These are phyloP conservation scores for Plantago coronopus DNA, from an alignment of 305 asterid species.

Conservation along the genomic window DNA sequence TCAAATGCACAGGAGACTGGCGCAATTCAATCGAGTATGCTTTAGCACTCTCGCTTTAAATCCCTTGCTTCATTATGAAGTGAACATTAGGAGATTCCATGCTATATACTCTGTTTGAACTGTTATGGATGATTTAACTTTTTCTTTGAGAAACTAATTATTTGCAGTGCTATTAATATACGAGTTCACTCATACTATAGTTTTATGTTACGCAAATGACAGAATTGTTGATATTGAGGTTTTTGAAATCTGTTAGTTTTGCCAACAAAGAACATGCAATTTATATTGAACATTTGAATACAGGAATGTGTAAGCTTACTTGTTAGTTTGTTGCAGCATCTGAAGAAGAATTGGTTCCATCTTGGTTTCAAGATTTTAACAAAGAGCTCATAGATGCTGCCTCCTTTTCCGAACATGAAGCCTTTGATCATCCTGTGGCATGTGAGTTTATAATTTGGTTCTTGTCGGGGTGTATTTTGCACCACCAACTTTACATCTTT, in stretches of 20 bases:
- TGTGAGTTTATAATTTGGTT: conserved; percentile 34
- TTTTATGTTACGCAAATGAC: too few species aligned
- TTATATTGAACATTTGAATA: neutral
- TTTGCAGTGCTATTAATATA: too few species aligned
- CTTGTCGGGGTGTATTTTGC: too few species aligned
- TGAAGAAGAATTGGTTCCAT: conserved; percentile 58
- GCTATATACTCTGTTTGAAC: too few species aligned
- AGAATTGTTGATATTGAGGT: neutral
- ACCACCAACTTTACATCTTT: too few species aligned
- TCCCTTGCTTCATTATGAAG: conserved; percentile 15
- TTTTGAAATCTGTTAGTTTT: neutral
- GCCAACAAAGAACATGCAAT: neutral
- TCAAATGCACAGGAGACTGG: conserved; percentile 56
- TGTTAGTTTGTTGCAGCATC: conserved; percentile 54
- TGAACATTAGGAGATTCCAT: neutral
- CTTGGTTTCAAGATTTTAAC: conserved; percentile 86
- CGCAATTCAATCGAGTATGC: conserved; percentile 56
- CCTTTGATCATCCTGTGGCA: conserved; percentile 99
- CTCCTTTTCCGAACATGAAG: conserved; percentile 92
- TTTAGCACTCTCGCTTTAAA: conserved; percentile 20
- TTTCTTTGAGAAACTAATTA: too few species aligned
- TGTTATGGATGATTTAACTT: too few species aligned
- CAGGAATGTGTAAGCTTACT: conserved; percentile 19
- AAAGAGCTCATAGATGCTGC: conserved; percentile 72
- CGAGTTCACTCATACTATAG: too few species aligned